Evolutionary conservation across 768 basidiomycete genomes (phyloP).

Genomic region (Rhizopogon sp.): DNA sequence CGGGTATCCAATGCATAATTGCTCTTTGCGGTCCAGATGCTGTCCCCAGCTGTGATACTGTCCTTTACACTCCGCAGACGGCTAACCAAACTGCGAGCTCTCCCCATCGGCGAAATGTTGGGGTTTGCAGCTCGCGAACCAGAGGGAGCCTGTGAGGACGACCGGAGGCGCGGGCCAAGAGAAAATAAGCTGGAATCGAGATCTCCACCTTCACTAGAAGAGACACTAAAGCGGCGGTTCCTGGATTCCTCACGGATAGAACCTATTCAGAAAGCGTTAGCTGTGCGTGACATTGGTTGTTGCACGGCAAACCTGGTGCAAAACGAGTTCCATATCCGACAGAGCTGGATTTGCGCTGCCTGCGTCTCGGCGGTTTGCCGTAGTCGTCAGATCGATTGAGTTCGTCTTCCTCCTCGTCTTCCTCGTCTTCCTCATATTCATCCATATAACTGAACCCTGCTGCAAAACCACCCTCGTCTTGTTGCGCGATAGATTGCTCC

Average conservation of each 20-base stretch:
- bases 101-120: slow-evolving; percentile 30
- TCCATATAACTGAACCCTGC: slow-evolving; percentile 49
- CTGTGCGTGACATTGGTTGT: not conserved
- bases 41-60: slow-evolving; percentile 37
- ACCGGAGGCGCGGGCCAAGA: slow-evolving; percentile 8
- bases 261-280: slow-evolving; percentile 1
- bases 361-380: slow-evolving; percentile 20
- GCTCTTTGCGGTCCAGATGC: slow-evolving; percentile 75
- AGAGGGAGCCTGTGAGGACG: slow-evolving; percentile 8
- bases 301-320: slow-evolving; percentile 12
- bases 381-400: slow-evolving; percentile 22
- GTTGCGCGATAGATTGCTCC: slow-evolving; percentile 49
- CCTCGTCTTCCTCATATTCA: slow-evolving; percentile 43
- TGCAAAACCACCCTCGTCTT: slow-evolving; percentile 55
- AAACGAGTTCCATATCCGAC: slow-evolving; percentile 19
- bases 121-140: slow-evolving; percentile 17
- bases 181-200: slow-evolving; percentile 36
- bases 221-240: slow-evolving; percentile 35
- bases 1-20: slow-evolving; percentile 82
- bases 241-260: slow-evolving; percentile 4
- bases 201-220: slow-evolving; percentile 42
- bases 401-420: slow-evolving; percentile 57
- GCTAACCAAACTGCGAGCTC: slow-evolving; percentile 36
- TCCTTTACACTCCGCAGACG: slow-evolving; percentile 49
- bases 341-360: slow-evolving; percentile 32